Base-by-base conservation (phyloP, 108 stramenopile genomes). In the Cyclotella distinguenda region DNA sequence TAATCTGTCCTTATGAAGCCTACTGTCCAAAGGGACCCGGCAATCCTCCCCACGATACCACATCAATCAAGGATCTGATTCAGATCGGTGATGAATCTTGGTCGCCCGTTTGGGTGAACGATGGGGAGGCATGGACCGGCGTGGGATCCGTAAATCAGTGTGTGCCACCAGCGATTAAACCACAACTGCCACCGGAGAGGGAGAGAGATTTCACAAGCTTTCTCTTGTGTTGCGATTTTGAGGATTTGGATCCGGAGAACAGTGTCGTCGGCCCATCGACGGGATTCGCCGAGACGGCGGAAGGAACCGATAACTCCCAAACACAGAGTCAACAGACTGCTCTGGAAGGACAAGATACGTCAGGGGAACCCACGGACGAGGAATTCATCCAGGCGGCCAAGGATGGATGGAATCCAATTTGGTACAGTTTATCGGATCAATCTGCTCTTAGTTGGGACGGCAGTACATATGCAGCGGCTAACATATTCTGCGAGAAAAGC, bases 371-470 rank as follows among this genome's bases (percentile, higher is more conserved):
- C 16, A 4, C 40, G 16, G 40, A 13, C 13, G 40, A 42, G n/a
- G 55, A 56, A 38, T 56, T 56, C 22, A 22, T 39, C 36, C 18
- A 19, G 19, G 38, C 34, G 4, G 55, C 22, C 19, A 36, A 19
- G 36, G 43, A 60, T 1, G 32, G 21, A 44, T 44, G 30, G 61
- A 18, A 62, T 22, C 61, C 61, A 3, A 3, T 15, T n/a, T 62
- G 61, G 61, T 62, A 49, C 22, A 11, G 21, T 11, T 16, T 23
- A 23, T 9, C 30, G 18, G 26, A 51, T 26, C n/a, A n/a, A n/a
- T n/a, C n/a, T n/a, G n/a, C n/a, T n/a, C n/a, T n/a, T n/a, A 51
- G 64, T 4, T 64, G 39, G 36, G 38, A 27, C 19, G 64, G 64
- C n/a, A 16, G 25, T 39, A 40, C 39, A 0, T 32, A 64, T 27